These are phyloP conservation scores for Deinandra increscens DNA, from an alignment of 129 eudicot species.

Conservation along the genomic window DNA sequence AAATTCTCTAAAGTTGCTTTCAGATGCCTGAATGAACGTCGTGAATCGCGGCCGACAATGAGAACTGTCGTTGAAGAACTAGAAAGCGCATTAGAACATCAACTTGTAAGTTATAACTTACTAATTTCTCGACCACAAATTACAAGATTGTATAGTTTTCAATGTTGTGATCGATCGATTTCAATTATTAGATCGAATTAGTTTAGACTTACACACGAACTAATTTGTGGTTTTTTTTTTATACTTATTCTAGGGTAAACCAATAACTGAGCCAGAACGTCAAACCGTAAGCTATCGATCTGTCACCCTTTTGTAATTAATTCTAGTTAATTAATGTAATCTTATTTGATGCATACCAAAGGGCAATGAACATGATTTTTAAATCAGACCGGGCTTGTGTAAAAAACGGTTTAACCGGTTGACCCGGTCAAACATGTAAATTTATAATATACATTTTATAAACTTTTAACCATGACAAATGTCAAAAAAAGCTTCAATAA, in stretches of 20 bases:
- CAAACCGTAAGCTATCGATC: not conserved
- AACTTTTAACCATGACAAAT: too few species aligned
- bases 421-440: too few species aligned
- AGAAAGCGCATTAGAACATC: constrained; percentile 17
- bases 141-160: too few species aligned
- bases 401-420: too few species aligned
- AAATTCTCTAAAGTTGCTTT: not conserved
- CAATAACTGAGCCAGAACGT: not conserved
- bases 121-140: not conserved
- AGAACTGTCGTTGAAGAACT: constrained; percentile 4
- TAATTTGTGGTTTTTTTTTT: not conserved
- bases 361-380: too few species aligned
- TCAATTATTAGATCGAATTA: not conserved
- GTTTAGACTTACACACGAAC: not conserved
- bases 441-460: too few species aligned
- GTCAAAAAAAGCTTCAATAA: too few species aligned
- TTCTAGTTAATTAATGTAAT: too few species aligned
- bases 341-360: too few species aligned
- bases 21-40: not conserved
- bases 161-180: not conserved
- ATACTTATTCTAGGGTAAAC: constrained; percentile 8
- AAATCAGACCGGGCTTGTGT: too few species aligned
- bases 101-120: constrained; percentile 21
- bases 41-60: constrained; percentile 12
- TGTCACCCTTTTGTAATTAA: too few species aligned